Percentiles rank a stretch among this genome's conserved stretches.
Conservation (phyloP, 768 basidiomycete species). For the Infundibulicybe gibba region DNA sequence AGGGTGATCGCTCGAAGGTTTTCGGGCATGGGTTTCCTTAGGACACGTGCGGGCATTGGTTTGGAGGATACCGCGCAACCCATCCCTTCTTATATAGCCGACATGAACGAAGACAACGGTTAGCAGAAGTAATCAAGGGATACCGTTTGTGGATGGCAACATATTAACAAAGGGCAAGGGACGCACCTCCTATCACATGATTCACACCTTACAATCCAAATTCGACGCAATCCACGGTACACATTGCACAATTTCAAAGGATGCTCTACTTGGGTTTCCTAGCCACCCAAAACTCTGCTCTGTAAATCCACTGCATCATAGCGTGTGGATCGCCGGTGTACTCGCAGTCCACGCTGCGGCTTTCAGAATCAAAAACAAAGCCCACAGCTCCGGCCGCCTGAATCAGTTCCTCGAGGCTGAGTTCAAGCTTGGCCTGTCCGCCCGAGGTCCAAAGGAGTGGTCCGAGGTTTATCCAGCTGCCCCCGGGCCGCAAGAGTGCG, state of each 20-base stretch:
- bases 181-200: too few relatives aligned
- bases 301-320: constrained; percentile 72
- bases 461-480: constrained; percentile 70
- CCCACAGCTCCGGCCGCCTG: constrained; percentile 49
- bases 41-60: too few relatives aligned
- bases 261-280: constrained; percentile 25
- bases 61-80: too few relatives aligned
- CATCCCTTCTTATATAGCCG: too few relatives aligned
- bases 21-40: too few relatives aligned
- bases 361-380: constrained; percentile 36
- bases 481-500: constrained; percentile 53
- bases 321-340: constrained; percentile 59
- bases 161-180: too few relatives aligned
- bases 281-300: constrained; percentile 67
- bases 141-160: too few relatives aligned
- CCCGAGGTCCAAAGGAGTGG: constrained; percentile 63
- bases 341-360: constrained; percentile 53
- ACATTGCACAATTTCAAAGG: neutral
- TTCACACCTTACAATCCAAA: too few relatives aligned
- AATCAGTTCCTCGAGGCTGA: constrained; percentile 64
- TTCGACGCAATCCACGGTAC: too few relatives aligned
- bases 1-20: too few relatives aligned
- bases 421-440: constrained; percentile 49
- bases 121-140: too few relatives aligned
- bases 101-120: too few relatives aligned